Base-by-base conservation (phyloP, 2,329 filamentous ascomycete species). In the Phaeosphaeriaceae sp. region DNA sequence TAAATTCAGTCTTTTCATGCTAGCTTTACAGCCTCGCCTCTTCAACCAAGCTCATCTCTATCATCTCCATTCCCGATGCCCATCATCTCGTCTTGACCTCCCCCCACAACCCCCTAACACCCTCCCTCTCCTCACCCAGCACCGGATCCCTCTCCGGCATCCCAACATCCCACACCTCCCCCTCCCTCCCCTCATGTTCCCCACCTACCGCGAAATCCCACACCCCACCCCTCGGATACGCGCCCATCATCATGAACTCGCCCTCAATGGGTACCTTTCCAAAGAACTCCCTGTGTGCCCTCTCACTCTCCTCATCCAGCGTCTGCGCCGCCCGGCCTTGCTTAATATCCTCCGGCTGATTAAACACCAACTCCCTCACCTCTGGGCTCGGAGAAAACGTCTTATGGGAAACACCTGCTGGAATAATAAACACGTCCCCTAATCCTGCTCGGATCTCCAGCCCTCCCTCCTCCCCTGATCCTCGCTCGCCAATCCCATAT, bases 391-490 rank as follows among this genome's bases (percentile, higher is more conserved):
- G 77, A 30, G 82, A 64, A 60, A 80, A 81, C 0, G 84, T 86
- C 73, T 87, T 87, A 65, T 88, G 85, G 10, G 84, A 80, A 1
- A 84, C 79, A 0, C 86, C 85, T 0, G 85, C 84, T 0, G 86
- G 86, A 2, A 88, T 77, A 17, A 88, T 74, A 60, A 89, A 88
- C 0, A 88, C 84, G 63, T 89, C 86, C 1, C 86, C 86, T 0
- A 81, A 74, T 0, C 76, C 61, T 0, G 83, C 86, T 3, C 80
- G 58, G 0, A 88, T 53, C 49, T 83, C 78, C 0, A 88, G 55
- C 0, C 84, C 85, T 0, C 83, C 84, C 0, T 77, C 68, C 60
- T 88, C 85, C 24, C 74, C 75, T 0, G 62, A 74, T 0, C 80
- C 83, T 49, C 75, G 81, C 6, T 73, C 73, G 1, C 81, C 73